Base-by-base conservation (phyloP, 2,329 filamentous ascomycete species). In the Fusarium sp. region DNA sequence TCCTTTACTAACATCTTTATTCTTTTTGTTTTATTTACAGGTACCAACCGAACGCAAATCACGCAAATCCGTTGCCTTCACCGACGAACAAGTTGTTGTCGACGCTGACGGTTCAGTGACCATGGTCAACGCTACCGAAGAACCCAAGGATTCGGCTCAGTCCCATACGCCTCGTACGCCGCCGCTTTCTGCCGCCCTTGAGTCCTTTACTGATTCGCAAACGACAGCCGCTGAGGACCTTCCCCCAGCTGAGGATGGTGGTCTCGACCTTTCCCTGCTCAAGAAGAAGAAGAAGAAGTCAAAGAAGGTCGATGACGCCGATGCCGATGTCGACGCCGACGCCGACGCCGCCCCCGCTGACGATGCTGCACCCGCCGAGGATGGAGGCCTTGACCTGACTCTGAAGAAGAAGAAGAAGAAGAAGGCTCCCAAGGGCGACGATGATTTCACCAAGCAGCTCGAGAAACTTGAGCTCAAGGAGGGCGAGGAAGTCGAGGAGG, bases 21-120 rank as follows among this genome's bases (percentile, higher is more conserved):
- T 74, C 58, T 28, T 66, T 66, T 75, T 47, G 72, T 57, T 69
- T 72, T 55, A 32, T 70, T 75, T 72, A 57, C 68, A 78, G 75
- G 70, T 59, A 57, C 76, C 75, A 51, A 61, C 82, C 78, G 88
- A 91, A 79, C 89, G 89, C 81, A 95, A 93, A 84, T 91, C 92
- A 80, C 93, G 95, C 85, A 98, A 98, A 86, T 97, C 94, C 53
- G 96, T 98, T 80, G 92, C 95, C 75, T 98, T 98, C 84, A 95
- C 92, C 82, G 93, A 96, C 84, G 94, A 94, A 80, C 90, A 94
- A 79, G 90, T 93, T 76, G 91, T 98, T 79, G 95, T 98, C 83
- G 94, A 97, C 87, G 90, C 91, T 84, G 94, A 98, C 88, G 96
- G 96, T 79, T 90, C 92, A 82, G 91, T 98, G 81, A 94, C 90